Conservation (phyloP, 2,329 filamentous ascomycete genomes). For the Epichloe gansuensis region DNA sequence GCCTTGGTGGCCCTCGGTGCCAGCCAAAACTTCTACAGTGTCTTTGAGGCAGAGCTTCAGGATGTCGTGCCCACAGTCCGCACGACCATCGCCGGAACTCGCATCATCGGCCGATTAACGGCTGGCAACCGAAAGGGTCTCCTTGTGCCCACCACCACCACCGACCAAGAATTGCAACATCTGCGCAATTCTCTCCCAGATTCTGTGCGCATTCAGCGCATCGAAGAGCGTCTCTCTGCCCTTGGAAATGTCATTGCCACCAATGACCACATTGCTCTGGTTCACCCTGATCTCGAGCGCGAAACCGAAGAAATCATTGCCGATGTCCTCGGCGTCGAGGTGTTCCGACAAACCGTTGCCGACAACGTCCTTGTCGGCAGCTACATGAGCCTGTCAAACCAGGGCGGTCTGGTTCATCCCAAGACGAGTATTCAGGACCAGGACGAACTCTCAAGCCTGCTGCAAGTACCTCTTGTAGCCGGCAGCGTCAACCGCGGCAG, state of each 20-base stretch:
- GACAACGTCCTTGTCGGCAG: conserved; percentile 94
- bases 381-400: conserved; percentile 94
- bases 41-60: conserved; percentile 96
- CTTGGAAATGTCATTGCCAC: conserved; percentile 93
- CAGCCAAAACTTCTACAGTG: conserved; percentile 98
- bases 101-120: conserved; percentile 91
- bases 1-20: conserved; percentile 87
- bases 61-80: conserved; percentile 96
- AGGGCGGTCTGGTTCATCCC: conserved; percentile 91
- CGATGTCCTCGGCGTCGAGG: conserved; percentile 80
- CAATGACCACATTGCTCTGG: conserved; percentile 93
- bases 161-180: conserved; percentile 96
- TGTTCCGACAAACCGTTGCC: conserved; percentile 88
- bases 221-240: conserved; percentile 92
- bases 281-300: conserved; percentile 92
- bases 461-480: conserved; percentile 92
- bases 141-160: conserved; percentile 88
- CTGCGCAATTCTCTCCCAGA: conserved; percentile 91
- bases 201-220: conserved; percentile 83
- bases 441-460: conserved; percentile 84
- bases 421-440: conserved; percentile 97
- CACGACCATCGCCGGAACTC: conserved; percentile 89
- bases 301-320: conserved; percentile 98
- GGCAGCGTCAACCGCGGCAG: conserved; percentile 88
- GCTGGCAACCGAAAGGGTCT: conserved; percentile 95